Evolutionary conservation across 129 eudicot species (phyloP).

Genomic region (Chrysanthemum lavandulifolium): DNA sequence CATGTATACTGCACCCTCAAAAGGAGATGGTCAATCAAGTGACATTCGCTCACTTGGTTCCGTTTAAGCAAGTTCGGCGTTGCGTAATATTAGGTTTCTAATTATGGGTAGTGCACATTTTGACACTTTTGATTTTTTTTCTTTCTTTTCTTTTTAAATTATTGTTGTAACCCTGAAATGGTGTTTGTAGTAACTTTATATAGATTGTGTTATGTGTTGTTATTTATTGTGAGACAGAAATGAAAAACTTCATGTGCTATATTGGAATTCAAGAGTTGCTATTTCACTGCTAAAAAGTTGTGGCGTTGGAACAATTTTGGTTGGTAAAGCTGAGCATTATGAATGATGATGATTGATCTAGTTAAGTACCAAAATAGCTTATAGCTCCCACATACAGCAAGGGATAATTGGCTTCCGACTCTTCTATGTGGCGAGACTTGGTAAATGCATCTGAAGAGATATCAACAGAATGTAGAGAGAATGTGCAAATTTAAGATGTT

Average conservation of each 20-base stretch:
- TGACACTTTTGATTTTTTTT: not conserved
- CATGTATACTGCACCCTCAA: conserved; percentile 53
- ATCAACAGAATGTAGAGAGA: no score
- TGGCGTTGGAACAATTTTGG: no score
- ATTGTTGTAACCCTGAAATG: not conserved
- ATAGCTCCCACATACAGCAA: no score
- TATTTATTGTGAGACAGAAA: not conserved
- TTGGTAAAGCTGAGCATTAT: no score
- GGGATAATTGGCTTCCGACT: no score
- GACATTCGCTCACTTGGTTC: conserved; percentile 46
- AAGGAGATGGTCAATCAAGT: conserved; percentile 48
- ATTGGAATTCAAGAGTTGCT: no score
- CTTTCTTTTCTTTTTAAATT: not conserved
- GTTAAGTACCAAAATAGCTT: no score
- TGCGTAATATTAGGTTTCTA: not conserved
- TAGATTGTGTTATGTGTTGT: conserved; percentile 1
- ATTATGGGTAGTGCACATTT: not conserved
- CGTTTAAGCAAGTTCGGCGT: conserved; percentile 27
- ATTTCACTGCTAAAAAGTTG: no score
- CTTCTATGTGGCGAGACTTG: no score
- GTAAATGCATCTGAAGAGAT: no score
- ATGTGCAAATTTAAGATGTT: no score
- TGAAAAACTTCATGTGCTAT: not conserved
- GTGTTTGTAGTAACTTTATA: conserved; percentile 1
- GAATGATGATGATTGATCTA: no score